Base-by-base conservation (phyloP, 2,329 filamentous ascomycete species). In the Fusarium zealandicum region DNA sequence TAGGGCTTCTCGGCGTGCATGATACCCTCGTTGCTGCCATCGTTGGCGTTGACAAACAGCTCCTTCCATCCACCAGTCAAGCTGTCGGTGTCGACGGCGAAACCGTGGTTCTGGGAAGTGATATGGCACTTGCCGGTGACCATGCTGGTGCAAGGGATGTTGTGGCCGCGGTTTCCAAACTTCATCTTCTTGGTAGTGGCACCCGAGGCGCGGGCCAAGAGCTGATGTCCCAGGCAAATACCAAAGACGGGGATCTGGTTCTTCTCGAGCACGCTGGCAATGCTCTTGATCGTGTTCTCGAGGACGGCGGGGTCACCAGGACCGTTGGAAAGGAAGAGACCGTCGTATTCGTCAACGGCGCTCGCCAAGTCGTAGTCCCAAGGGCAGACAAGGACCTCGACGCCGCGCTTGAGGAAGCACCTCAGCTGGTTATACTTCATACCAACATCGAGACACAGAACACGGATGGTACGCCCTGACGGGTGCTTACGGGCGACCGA, bases 81-180 rank as follows among this genome's bases (percentile, higher is more conserved):
- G 18, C 86, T 90, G 51, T 81, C 80, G 5, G 92, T 82, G 73
- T 98, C 92, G 35, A 99, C 95, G 9, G 93, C 95, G 70, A 88
- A 99, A 74, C 95, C 95, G 75, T 99, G 95, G 76, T 99, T 99
- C 76, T 99, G 95, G 9, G 95, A 98, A 33, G 95, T 99, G 72
- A 99, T 99, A 78, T 99, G 93, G 75, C 95, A 99, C 78, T 92
- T 92, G 67, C 95, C 95, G 37, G 93, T 96, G 64, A 98, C 81
- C 83, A 96, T 84, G 78, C 90, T 97, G 10, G 93, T 98, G 81
- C 93, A 97, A 37, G 95, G 95, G 70, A 99, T 98, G 78, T 99
- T 99, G 81, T 96, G 92, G 36, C 93, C 95, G 70, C 95, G 91
- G 80, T 99, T 99, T 79, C 95, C 95, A 70, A 97, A 99, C 83